Evolutionary conservation across 768 basidiomycete genomes (phyloP), one percentile per base, ranked within the genome.

Genomic region (Amanita muscaria): DNA sequence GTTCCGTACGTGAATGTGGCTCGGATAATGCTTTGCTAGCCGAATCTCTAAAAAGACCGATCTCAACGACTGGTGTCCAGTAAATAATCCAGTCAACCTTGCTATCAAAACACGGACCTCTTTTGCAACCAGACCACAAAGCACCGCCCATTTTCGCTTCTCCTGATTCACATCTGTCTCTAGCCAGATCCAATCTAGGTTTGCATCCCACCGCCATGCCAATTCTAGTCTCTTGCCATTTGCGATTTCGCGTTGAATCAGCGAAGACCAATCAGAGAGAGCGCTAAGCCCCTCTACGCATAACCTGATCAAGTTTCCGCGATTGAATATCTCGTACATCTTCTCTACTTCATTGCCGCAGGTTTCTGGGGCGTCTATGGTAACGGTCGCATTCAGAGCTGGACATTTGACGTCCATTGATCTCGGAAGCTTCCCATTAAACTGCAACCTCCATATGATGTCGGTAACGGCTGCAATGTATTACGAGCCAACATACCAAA

Each of bases 111-210:
- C 70, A 49, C 56, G 23, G 19, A 83, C 91, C 68, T 85, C 78
- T 49, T 70, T 70, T 50, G 88, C 68, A 8, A 85, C 79, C 31
- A 93, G 52, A 24, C 89, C 90, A 49, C 76, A 84, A 8, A 94
- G 60, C 2, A 89, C 76, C 1, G 75, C 73, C 84, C 86, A 91
- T 19, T 72, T 69, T 36, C 91, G 70, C 16, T 60, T 52, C 40
- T 73, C 66, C 8, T 79, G 85, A 25, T 76, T 67, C 0, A 83
- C 66, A 51, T 86, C 83, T 19, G 73, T 66, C n/a, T 79, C 72
- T 29, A 80, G 69, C 74, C 83, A 83, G 21, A 92, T 67, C 93
- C 93, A 97, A 56, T 97, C 92, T 37, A 97, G 59, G 49, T 77
- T 74, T 2, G 79, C 77, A 16, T 71, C 77, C 22, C 71, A 57